These are phyloP conservation scores for Bipolaris bicolor DNA, from an alignment of 2,329 filamentous ascomycete genomes.

Conservation along the genomic window DNA sequence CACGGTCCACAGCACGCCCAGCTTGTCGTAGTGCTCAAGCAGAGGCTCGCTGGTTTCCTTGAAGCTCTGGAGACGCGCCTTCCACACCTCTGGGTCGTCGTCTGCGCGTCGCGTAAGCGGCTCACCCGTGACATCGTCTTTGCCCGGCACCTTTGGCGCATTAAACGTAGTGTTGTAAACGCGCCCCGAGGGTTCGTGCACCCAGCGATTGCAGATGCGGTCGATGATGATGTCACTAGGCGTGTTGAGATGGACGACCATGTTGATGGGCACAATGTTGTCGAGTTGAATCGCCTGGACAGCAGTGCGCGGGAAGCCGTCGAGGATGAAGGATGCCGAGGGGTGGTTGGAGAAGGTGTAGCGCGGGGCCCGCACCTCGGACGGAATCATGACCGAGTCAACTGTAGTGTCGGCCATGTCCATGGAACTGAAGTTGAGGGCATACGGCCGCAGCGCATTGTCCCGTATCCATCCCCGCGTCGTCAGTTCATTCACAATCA, in stretches of 20 bases:
- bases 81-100: slow-evolving; percentile 87
- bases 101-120: slow-evolving; percentile 80
- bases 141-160: slow-evolving; percentile 76
- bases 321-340: slow-evolving; percentile 87
- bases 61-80: slow-evolving; percentile 79
- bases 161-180: slow-evolving; percentile 97
- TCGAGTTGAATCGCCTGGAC: slow-evolving; percentile 80
- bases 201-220: slow-evolving; percentile 90
- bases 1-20: slow-evolving; percentile 85
- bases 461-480: slow-evolving; percentile 79
- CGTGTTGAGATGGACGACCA: slow-evolving; percentile 85
- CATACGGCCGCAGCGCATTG: slow-evolving; percentile 55
- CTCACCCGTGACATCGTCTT: slow-evolving; percentile 92
- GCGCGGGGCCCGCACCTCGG: slow-evolving; percentile 41
- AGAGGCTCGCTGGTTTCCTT: slow-evolving; percentile 84
- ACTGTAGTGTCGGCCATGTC: slow-evolving; percentile 43
- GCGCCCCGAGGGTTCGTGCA: slow-evolving; percentile 87
- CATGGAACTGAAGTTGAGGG: slow-evolving; percentile 51
- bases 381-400: slow-evolving; percentile 52
- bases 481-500: slow-evolving; percentile 89
- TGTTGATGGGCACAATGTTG: slow-evolving; percentile 86
- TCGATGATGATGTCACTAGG: slow-evolving; percentile 86
- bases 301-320: slow-evolving; percentile 92
- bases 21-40: slow-evolving; percentile 84
- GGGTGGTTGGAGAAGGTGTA: slow-evolving; percentile 69